Evolutionary conservation across 1,139 yeast genomes (phyloP).

Genomic region (Schwanniomyces etchellsii): DNA sequence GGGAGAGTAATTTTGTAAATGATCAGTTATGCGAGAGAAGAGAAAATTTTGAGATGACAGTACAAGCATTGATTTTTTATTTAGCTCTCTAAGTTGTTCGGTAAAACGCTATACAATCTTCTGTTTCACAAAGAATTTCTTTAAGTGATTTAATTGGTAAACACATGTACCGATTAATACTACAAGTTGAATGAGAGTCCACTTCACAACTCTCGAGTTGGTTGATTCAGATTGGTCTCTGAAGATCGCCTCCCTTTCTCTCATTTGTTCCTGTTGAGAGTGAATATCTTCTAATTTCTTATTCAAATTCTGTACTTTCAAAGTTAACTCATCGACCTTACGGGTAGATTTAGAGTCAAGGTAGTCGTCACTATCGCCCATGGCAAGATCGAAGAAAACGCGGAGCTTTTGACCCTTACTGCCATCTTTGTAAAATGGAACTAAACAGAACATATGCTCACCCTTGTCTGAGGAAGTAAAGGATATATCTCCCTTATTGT

Average conservation of each 20-base stretch:
- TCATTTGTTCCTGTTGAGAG: conserved; percentile 41
- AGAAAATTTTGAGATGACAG: too few relatives aligned
- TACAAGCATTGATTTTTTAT: too few relatives aligned
- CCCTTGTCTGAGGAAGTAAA: conserved; percentile 40
- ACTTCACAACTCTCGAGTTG: conserved; percentile 40
- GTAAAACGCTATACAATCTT: conserved; percentile 36
- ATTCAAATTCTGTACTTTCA: conserved; percentile 33
- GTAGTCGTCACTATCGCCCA: conserved; percentile 44
- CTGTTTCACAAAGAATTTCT: conserved; percentile 47
- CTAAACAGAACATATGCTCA: conserved; percentile 45
- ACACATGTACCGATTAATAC: conserved; percentile 45
- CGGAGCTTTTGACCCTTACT: conserved; percentile 30
- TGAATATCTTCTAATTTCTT: conserved; percentile 39
- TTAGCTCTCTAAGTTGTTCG: too few relatives aligned
- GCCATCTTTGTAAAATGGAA: conserved; percentile 37
- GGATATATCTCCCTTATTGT: conserved; percentile 41
- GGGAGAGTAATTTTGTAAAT: too few relatives aligned
- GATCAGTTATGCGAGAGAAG: too few relatives aligned
- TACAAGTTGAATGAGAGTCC: conserved; percentile 42
- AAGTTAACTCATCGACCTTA: conserved; percentile 39
- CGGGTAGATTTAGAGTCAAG: conserved; percentile 43
- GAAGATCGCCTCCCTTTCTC: conserved; percentile 43
- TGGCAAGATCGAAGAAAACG: conserved; percentile 41
- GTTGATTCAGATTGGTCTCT: conserved; percentile 45
- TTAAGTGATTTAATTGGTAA: conserved; percentile 47